These are phyloP conservation scores for Strigomonas galati DNA, from an alignment of 208 protist genomes.

Conservation along the genomic window DNA sequence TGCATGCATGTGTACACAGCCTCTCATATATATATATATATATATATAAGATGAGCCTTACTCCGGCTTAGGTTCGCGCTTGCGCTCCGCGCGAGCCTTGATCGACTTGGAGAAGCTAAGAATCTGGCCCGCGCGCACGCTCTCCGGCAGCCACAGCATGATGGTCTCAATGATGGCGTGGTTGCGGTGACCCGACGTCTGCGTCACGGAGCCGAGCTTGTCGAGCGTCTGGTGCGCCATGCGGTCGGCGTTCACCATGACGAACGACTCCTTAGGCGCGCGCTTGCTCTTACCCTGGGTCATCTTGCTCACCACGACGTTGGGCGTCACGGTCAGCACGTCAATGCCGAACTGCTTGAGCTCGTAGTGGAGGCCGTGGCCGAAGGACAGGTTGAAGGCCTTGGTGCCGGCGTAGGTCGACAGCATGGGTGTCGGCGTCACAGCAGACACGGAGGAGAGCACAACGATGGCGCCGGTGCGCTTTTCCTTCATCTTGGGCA, in stretches of 20 bases:
- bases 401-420: constrained; percentile 87
- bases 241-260: constrained; percentile 54
- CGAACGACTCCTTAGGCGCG: constrained; percentile 62
- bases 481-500: constrained; percentile 69
- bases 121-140: constrained; percentile 21
- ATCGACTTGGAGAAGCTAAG: constrained; percentile 31
- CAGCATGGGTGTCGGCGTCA: constrained; percentile 68
- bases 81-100: constrained; percentile 28
- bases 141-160: constrained; percentile 22
- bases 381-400: constrained; percentile 78
- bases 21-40: too few species aligned
- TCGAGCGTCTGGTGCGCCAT: constrained; percentile 76
- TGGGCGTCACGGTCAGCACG: constrained; percentile 66
- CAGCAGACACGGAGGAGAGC: constrained; percentile 69
- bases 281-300: constrained; percentile 63
- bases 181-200: constrained; percentile 58
- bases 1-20: background rate
- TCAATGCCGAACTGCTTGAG: constrained; percentile 57
- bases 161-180: constrained; percentile 42
- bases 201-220: constrained; percentile 46
- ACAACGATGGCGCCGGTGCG: constrained; percentile 74
- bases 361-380: constrained; percentile 59
- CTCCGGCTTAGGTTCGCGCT: too few species aligned
- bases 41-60: too few species aligned
- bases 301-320: constrained; percentile 81